These are phyloP conservation scores for Mycocentrospora acerina DNA, from an alignment of 2,329 filamentous ascomycete genomes.

Conservation along the genomic window DNA sequence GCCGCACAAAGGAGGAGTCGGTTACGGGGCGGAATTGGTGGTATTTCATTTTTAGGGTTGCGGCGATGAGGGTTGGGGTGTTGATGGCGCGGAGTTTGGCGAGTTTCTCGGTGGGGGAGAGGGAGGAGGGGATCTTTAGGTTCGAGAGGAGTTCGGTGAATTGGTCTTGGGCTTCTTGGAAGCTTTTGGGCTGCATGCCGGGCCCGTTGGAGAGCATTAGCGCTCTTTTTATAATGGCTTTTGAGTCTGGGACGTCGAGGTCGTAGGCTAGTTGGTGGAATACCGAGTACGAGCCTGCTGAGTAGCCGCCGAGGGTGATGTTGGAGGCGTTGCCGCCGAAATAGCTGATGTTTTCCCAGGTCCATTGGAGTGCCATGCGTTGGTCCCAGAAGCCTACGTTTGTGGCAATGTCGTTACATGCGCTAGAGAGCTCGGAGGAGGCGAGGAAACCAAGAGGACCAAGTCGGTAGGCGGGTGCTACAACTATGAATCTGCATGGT, in stretches of 20 bases:
- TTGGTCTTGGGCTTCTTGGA: conserved; percentile 52
- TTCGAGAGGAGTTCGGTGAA: conserved; percentile 53
- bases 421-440: conserved; percentile 49
- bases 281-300: conserved; percentile 57
- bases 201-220: conserved; percentile 58
- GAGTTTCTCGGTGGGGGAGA: conserved; percentile 49
- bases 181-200: conserved; percentile 54
- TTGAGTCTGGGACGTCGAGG: conserved; percentile 49
- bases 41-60: conserved; percentile 46
- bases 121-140: conserved; percentile 46
- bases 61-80: conserved; percentile 45
- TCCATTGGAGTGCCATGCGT: conserved; percentile 58
- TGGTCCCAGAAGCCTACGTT: conserved; percentile 63
- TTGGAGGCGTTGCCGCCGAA: conserved; percentile 55
- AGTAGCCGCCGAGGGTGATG: conserved; percentile 59
- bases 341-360: conserved; percentile 51
- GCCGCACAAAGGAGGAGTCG: conserved; percentile 51
- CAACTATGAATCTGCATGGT: conserved; percentile 49
- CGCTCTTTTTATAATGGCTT: conserved; percentile 52
- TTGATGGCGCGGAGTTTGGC: conserved; percentile 46
- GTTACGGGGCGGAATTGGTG: conserved; percentile 58
- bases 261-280: conserved; percentile 62
- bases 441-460: conserved; percentile 60
- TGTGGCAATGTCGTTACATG: conserved; percentile 34
- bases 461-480: conserved; percentile 59